These are phyloP conservation scores for Cyphellophora europaea DNA, from an alignment of 2,329 filamentous ascomycete species.

Conservation along the genomic window DNA sequence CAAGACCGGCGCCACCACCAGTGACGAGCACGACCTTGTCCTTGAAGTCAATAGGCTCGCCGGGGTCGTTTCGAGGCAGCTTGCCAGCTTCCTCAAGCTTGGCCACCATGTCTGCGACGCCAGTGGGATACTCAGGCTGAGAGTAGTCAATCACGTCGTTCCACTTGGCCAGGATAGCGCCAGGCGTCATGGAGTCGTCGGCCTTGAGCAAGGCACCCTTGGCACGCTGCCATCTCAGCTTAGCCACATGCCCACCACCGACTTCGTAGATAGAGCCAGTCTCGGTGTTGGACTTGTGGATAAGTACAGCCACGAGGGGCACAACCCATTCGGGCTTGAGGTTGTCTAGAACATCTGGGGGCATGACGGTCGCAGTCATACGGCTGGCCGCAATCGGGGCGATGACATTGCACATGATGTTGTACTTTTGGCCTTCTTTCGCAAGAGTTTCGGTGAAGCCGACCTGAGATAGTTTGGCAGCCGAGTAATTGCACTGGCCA, in stretches of 20 bases:
- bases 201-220: slow-evolving; percentile 82
- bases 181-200: slow-evolving; percentile 78
- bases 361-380: slow-evolving; percentile 94
- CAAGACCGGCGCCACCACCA: slow-evolving; percentile 81
- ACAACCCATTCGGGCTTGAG: slow-evolving; percentile 93
- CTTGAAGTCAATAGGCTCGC: slow-evolving; percentile 58
- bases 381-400: slow-evolving; percentile 89
- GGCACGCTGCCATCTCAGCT: slow-evolving; percentile 90
- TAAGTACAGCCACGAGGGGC: slow-evolving; percentile 78
- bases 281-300: slow-evolving; percentile 81
- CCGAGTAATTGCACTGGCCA: slow-evolving; percentile 93
- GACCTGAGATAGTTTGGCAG: slow-evolving; percentile 89
- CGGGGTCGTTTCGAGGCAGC: slow-evolving; percentile 57
- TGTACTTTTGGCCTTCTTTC: slow-evolving; percentile 96
- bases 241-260: slow-evolving; percentile 84
- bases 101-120: slow-evolving; percentile 78
- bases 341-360: slow-evolving; percentile 76
- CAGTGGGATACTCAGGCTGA: slow-evolving; percentile 69
- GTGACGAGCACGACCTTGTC: slow-evolving; percentile 82
- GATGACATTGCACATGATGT: slow-evolving; percentile 91
- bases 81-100: slow-evolving; percentile 78
- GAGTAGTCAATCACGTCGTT: slow-evolving; percentile 79
- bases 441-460: slow-evolving; percentile 97
- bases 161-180: slow-evolving; percentile 84
- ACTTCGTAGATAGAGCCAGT: slow-evolving; percentile 88